Conservation (phyloP, 805 yeast species). For the Priceomyces medius region DNA sequence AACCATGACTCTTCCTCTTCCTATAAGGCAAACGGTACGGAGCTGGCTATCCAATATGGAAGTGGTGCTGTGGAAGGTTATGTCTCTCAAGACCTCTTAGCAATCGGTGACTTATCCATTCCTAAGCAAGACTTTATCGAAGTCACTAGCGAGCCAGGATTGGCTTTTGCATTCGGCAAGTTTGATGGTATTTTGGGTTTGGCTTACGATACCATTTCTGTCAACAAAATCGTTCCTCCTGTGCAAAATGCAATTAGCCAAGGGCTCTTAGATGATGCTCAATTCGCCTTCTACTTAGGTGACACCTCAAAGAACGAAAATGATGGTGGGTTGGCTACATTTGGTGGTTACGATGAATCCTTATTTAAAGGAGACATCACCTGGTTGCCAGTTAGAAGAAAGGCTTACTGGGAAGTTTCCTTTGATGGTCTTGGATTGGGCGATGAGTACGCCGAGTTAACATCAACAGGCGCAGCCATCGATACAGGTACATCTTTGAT, state of each 20-base stretch:
- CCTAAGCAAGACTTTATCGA: conserved; percentile 94
- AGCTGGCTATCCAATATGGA: conserved; percentile 85
- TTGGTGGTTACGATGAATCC: conserved; percentile 87
- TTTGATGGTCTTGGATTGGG: conserved; percentile 91
- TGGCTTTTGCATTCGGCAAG: conserved; percentile 97
- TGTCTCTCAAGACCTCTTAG: conserved; percentile 80
- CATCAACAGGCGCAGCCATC: conserved; percentile 90
- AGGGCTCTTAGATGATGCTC: conserved; percentile 79
- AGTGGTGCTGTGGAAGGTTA: conserved; percentile 91
- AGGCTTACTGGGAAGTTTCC: conserved; percentile 99
- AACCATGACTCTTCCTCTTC: conserved; percentile 80
- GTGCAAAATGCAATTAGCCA: conserved; percentile 81
- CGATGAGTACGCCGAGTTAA: conserved; percentile 82
- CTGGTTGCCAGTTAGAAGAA: conserved; percentile 97
- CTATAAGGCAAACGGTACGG: conserved; percentile 83
- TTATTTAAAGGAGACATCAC: conserved; percentile 81
- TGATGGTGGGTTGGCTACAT: conserved; percentile 88
- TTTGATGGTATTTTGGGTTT: conserved; percentile 97
- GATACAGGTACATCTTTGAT: conserved; percentile 98
- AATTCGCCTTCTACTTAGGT: conserved; percentile 90
- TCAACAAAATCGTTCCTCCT: conserved; percentile 88
- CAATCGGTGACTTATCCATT: conserved; percentile 80
- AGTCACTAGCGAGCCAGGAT: conserved; percentile 95
- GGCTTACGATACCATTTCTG: conserved; percentile 90
- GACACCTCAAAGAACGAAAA: conserved; percentile 63